Evolutionary conservation across 176 grass and related monocot genomes (phyloP).

Genomic region (Raddia distichophylla): DNA sequence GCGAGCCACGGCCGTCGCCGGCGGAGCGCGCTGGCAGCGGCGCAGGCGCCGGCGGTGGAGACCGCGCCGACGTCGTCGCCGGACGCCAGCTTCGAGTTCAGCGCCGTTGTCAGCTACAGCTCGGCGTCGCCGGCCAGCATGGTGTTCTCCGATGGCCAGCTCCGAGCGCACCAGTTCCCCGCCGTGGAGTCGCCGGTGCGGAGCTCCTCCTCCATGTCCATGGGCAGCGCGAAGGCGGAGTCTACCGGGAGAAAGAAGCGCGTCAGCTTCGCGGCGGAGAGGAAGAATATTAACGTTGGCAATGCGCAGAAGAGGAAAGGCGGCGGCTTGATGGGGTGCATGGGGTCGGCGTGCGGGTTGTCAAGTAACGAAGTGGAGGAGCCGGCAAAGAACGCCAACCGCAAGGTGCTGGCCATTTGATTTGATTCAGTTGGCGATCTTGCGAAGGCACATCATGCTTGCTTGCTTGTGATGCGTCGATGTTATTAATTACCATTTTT

Average conservation of each 20-base stretch:
- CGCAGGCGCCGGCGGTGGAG: background rate
- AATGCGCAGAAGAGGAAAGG: conserved; percentile 29
- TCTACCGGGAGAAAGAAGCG: conserved; percentile 36
- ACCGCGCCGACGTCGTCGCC: background rate
- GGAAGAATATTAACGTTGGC: background rate
- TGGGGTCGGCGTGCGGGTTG: conserved; percentile 33
- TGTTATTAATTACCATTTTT: too few relatives aligned
- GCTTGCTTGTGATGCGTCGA: background rate
- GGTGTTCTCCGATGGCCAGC: conserved; percentile 61
- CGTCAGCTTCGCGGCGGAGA: conserved; percentile 34
- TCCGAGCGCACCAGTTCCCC: conserved; percentile 53
- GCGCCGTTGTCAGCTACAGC: conserved; percentile 34
- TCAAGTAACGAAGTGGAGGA: conserved; percentile 32
- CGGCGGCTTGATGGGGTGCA: conserved; percentile 56
- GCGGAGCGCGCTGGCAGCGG: conserved; percentile 17
- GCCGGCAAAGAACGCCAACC: conserved; percentile 35
- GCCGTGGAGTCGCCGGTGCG: conserved; percentile 24
- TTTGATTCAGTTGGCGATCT: background rate
- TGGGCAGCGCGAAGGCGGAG: background rate
- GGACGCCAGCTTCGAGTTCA: conserved; percentile 56
- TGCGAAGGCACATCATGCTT: background rate
- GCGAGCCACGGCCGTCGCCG: background rate
- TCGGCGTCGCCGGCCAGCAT: conserved; percentile 51
- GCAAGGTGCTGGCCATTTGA: conserved; percentile 31
- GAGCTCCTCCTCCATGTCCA: background rate